Evolutionary conservation across 176 grass and related monocot genomes (phyloP).

Genomic region (Chrysopogon serrulatus): DNA sequence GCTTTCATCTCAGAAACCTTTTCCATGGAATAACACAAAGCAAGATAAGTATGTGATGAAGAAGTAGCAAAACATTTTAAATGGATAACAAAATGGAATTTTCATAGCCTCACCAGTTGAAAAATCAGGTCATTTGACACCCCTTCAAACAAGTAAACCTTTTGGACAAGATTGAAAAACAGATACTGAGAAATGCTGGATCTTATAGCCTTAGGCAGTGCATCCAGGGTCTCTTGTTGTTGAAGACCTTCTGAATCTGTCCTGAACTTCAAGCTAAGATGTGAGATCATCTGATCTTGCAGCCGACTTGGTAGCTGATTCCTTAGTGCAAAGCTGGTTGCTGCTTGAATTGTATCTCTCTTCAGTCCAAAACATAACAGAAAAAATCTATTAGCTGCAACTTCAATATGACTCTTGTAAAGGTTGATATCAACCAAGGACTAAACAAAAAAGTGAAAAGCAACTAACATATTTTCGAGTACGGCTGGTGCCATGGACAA

Average conservation of each 20-base stretch:
- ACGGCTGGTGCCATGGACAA: slow-evolving; percentile 89
- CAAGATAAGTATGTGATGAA: slow-evolving; percentile 14
- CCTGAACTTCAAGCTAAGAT: slow-evolving; percentile 95
- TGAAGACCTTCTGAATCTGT: slow-evolving; percentile 99
- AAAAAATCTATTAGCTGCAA: not conserved
- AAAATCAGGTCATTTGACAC: slow-evolving; percentile 90
- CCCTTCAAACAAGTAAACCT: slow-evolving; percentile 70
- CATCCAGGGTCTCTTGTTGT: slow-evolving; percentile 92
- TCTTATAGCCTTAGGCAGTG: slow-evolving; percentile 88
- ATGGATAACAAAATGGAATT: not conserved
- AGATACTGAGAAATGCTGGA: slow-evolving; percentile 96
- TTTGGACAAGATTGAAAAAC: slow-evolving; percentile 74
- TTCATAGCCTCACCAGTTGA: slow-evolving; percentile 59
- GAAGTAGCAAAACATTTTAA: not conserved
- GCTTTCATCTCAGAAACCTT: slow-evolving; percentile 98
- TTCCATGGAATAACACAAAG: slow-evolving; percentile 17
- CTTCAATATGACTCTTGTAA: not conserved
- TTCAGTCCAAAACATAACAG: slow-evolving; percentile 34
- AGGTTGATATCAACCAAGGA: not conserved
- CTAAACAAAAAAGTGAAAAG: not conserved
- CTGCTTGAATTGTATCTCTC: slow-evolving; percentile 98
- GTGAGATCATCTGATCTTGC: slow-evolving; percentile 99
- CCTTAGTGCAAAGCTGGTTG: slow-evolving; percentile 84
- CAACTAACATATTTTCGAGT: slow-evolving; percentile 91
- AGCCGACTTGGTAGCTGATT: slow-evolving; percentile 75